Percentiles rank a stretch among this genome's conserved stretches.
phyloP scores from a whole-genome alignment of 148 eudicot species.

The Bassia scoparia region DNA sequence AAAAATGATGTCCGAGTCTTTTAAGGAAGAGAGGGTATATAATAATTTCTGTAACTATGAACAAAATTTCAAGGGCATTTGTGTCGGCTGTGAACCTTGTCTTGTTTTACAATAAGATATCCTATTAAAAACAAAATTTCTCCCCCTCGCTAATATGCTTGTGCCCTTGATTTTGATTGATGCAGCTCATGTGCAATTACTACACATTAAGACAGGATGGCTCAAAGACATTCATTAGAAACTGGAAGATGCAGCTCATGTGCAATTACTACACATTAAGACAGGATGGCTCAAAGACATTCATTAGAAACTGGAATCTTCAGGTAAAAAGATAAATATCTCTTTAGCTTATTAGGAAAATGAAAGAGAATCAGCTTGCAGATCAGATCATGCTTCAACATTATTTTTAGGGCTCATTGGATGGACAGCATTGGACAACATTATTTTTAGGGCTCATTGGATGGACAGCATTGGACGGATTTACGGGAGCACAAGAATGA shows the following conservation, averaged over 20 bases:
- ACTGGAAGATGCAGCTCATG: constrained; percentile 90
- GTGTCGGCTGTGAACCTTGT: neutral
- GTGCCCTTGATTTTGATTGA: too few species aligned
- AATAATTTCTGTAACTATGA: too few species aligned
- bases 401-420: neutral
- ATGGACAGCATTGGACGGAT: constrained; percentile 73
- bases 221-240: constrained; percentile 68
- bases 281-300: constrained; percentile 82
- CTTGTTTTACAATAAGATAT: neutral
- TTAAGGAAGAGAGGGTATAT: too few species aligned
- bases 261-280: constrained; percentile 89
- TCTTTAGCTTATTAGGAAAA: neutral
- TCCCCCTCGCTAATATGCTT: too few species aligned
- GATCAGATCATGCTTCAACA: neutral
- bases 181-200: constrained; percentile 94
- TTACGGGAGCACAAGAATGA: constrained; percentile 80
- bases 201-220: constrained; percentile 91
- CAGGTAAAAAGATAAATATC: constrained; percentile 42
- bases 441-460: constrained; percentile 70
- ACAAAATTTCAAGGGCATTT: neutral
- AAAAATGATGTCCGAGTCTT: too few species aligned
- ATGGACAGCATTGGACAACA: neutral
- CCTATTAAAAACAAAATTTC: too few species aligned
- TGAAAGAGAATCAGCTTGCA: neutral
- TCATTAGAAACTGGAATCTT: constrained; percentile 73